Base-by-base conservation (phyloP, 2,329 filamentous ascomycete species). In the Mycosphaerella arachidis region DNA sequence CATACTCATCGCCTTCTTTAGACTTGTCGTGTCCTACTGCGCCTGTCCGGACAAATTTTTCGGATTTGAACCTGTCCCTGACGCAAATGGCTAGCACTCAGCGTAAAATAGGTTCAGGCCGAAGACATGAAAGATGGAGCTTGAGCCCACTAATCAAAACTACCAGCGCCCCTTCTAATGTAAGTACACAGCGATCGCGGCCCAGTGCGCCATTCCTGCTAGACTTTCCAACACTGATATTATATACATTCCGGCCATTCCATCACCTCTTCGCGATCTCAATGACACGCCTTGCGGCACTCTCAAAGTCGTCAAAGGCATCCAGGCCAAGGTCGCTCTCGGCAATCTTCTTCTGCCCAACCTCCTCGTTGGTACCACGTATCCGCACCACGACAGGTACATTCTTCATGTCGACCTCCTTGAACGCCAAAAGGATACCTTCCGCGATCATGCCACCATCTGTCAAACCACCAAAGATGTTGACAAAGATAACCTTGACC, bases 391-490 rank as follows among this genome's bases (percentile, higher is more conserved):
- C 88, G 0, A 92, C 87, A 0, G 89, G 89, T 1, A 89, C 63
- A 16, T 69, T 70, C 65, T 74, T 76, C 62, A 76, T 79, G 8
- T 84, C 77, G 56, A 91, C 72, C 69, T 92, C 86, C 63, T 82
- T 80, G 70, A 92, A 91, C 1, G 89, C 89, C 66, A 90, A 69
- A 29, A 92, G 78, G 53, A 93, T 83, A 0, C 89, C 89, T 59
- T 86, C 80, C 0, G 90, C 90, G 72, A 92, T 92, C 89, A 92
- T 92, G 66, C 91, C 89, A 37, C 89, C 89, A 60, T 87, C 81
- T 6, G 87, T 91, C 67, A 91, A 70, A 0, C 86, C 86, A 8
- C 85, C 86, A 65, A 88, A 90, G 65, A 89, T 89, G 64, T 89
- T 89, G 31, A 89, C 86, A 67, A 88, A 88, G 20, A 89, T 82